Evolutionary conservation across 1,139 yeast species (phyloP), one percentile per base, ranked within the genome.

Genomic region (Arxiozyma slooffiae): DNA sequence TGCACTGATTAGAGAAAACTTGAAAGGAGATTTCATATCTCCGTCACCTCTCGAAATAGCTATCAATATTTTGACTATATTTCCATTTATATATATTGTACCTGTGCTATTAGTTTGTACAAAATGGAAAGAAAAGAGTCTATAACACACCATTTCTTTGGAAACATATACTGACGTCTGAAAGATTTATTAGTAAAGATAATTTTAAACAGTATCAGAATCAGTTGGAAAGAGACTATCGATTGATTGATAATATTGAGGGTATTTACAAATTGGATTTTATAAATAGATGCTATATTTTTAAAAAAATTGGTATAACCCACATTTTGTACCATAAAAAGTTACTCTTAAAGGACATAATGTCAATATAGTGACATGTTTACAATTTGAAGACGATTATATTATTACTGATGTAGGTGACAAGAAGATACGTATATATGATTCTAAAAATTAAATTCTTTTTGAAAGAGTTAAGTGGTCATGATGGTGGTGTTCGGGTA

Each of bases 401-500:
- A 86, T 92, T 49, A 85, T 92, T 52, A 89, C 97, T 3, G 97
- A 97, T 37, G 90, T 95, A 1, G 97, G 90, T 61, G 96, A 88
- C 59, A 80, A 80, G 57, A 78, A 81, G 60, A 87, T 92, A 55
- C 81, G 87, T 54, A 82, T 94, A 9, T 89, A 88, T 66, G 83
- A 85, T 57, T 81, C 96, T 2, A 71, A 75, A 38, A 81, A 87
- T n/a, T 0, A 97, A 97, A 5, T 71, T 72, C 46, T 72, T 83
- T 45, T 61, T 84, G 17, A 74, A 80, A 47, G 83, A 85, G 2
- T 73, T 92, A 48, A 75, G 77, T 50, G 97, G 97, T 14, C 98
- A 92, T 63, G 95, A 86, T 53, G 97, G 97, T 46, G 98, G 98
- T 26, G 98, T 94, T 9, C 94, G 99, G 99, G 97, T 98, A 1